Base-by-base conservation (phyloP, 2,329 filamentous ascomycete genomes). In the Botryosphaeria dothidea region DNA sequence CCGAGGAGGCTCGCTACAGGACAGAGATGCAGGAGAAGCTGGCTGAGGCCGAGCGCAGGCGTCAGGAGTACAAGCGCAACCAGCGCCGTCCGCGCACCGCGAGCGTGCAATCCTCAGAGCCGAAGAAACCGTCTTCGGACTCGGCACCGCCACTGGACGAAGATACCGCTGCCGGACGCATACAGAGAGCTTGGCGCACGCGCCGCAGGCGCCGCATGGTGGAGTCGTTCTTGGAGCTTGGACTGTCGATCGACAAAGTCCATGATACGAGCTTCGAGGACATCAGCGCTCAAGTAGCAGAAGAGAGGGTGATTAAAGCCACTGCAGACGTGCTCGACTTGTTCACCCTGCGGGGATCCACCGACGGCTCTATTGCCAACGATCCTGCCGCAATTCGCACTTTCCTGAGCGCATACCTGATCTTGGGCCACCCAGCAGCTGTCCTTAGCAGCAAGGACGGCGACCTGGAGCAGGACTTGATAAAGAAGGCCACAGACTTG, bases 381-480 rank as follows among this genome's bases (percentile, higher is more conserved):
- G 87, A 91, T 69, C 90, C 90, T 82, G 88, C 89, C 38, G 85
- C 87, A 17, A 86, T 91, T 45, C 84, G 91, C 70, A 92, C 89
- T 0, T 94, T 94, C 71, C 79, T 95, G 64, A 92, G 90, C 72
- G 90, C 92, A 4, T 94, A 90, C 73, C 82, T 95, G 62, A 93
- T 94, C 67, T 80, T 93, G 27, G 91, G 90, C 1, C 92, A 94
- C 74, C 91, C 92, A 1, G 87, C 88, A 1, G 88, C 92, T 69
- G 91, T 94, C 1, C 84, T 95, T 36, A 91, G 86, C 76, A 90
- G 85, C 76, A 91, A 88, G 74, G 91, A 92, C 72, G 88, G 89
- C 57, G 83, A 87, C 66, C 85, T 86, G 74, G 86, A 88, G 73
- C 85, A 88, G 79, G 90, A 92, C 71, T 83, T 95, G 64, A 90